Base-by-base conservation (phyloP, 106 monocot genomes). In the Dioscorea zingiberensis region DNA sequence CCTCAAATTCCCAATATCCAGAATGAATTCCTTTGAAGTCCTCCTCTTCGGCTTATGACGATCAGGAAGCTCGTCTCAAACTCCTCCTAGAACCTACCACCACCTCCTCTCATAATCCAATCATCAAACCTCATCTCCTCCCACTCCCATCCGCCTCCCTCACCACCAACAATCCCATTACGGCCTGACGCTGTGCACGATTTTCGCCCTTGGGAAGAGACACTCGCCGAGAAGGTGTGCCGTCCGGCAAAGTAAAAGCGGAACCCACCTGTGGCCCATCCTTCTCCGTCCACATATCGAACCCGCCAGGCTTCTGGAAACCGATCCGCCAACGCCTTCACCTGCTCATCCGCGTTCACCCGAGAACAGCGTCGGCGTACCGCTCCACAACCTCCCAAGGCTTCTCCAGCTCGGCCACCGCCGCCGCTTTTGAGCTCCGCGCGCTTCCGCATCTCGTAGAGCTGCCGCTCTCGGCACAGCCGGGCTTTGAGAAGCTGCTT, bases 401-500 rank as follows among this genome's bases (percentile, higher is more conserved):
- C 12, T 82, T 64, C 78, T 98, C 97, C 59, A 92, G 85, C 74
- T 92, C 80, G 10, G 79, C 53, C 30, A 86, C 70, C 15, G 89
- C 86, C 10, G 69, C 81, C n/a, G n/a, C n/a, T n/a, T 58, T 82
- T 79, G 30, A 98, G 85, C 79, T 98, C 92, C 0, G 92, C 71
- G 15, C 97, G 73, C 83, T 98, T 98, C 26, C 97, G 66, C 89
- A 89, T 93, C 80, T 98, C 97, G 68, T 92, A 98, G 56, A 97
- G 69, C 74, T 97, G 92, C 48, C 88, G 78, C 75, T 97, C 97
- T 14, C 92, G 83, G 58, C 55, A 54, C 26, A 97, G 79, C 51
- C 97, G 85, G 44, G 97, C 92, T 44, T 92, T 92, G 44, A 97
- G 78, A 21, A 97, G 87, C 73, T 97, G 97, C 77, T 92, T 88